These are phyloP conservation scores for Tephrocybe sp. DNA, from an alignment of 768 basidiomycete genomes.

Conservation along the genomic window DNA sequence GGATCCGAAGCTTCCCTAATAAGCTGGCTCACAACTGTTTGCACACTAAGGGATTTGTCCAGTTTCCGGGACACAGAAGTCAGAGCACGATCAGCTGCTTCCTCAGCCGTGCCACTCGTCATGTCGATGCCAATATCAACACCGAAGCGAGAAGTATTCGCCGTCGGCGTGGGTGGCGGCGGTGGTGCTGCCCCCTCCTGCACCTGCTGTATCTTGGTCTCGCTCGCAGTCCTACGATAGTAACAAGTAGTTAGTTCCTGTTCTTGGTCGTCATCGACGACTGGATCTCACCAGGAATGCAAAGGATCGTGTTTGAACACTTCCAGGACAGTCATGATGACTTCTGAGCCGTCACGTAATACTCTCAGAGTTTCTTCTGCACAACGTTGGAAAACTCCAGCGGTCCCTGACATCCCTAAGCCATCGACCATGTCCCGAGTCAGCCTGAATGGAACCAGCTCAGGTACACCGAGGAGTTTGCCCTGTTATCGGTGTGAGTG, in stretches of 20 bases:
- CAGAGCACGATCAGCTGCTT: conserved; percentile 89
- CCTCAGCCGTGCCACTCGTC: conserved; percentile 67
- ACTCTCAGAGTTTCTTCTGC: conserved; percentile 95
- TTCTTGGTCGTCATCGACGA: neutral
- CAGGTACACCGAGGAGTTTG: conserved; percentile 73
- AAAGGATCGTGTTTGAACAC: conserved; percentile 97
- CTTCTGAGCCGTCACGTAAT: conserved; percentile 77
- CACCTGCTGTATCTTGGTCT: conserved; percentile 66
- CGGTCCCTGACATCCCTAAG: conserved; percentile 84
- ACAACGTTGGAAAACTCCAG: conserved; percentile 94
- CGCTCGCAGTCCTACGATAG: conserved; percentile 72
- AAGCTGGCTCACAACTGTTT: conserved; percentile 91
- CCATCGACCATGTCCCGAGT: conserved; percentile 95
- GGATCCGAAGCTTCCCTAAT: conserved; percentile 85
- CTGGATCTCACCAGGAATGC: conserved; percentile 69
- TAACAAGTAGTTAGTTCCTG: neutral
- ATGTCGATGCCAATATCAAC: conserved; percentile 61
- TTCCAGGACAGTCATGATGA: conserved; percentile 93
- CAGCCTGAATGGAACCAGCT: conserved; percentile 92
- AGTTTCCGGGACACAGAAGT: conserved; percentile 80
- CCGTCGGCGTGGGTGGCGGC: conserved; percentile 26
- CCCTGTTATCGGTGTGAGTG: conserved; percentile 55
- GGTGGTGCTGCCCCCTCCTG: conserved; percentile 46
- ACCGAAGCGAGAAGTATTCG: conserved; percentile 26
- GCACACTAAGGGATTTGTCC: conserved; percentile 81